Conservation (phyloP, 2,329 filamentous ascomycete species). For the Monilinia aucupariae region DNA sequence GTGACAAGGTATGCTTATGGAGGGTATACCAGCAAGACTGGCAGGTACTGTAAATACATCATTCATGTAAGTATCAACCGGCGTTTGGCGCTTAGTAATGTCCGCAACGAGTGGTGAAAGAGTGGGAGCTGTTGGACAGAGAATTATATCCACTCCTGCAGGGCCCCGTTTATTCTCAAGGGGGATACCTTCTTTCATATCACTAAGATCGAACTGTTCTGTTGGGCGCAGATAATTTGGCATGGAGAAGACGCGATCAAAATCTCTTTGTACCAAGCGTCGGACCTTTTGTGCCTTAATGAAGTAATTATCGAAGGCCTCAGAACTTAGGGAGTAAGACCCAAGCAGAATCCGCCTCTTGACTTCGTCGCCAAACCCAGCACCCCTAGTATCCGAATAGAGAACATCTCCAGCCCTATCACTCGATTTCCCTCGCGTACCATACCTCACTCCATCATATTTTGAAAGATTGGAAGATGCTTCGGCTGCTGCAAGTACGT, state of each 20-base stretch:
- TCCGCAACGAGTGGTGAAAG: slow-evolving; percentile 60
- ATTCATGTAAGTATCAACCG: slow-evolving; percentile 78
- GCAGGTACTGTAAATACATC: slow-evolving; percentile 96
- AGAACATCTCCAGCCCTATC: slow-evolving; percentile 58
- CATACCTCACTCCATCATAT: slow-evolving; percentile 95
- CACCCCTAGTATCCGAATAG: slow-evolving; percentile 69
- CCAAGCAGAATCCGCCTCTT: slow-evolving; percentile 82
- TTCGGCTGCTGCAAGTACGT: slow-evolving; percentile 90
- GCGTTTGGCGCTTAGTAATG: slow-evolving; percentile 45
- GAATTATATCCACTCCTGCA: slow-evolving; percentile 71
- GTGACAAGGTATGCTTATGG: slow-evolving; percentile 70
- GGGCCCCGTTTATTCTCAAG: slow-evolving; percentile 54
- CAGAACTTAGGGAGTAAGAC: slow-evolving; percentile 82
- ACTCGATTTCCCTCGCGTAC: slow-evolving; percentile 40
- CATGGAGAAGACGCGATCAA: slow-evolving; percentile 69
- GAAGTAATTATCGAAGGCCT: slow-evolving; percentile 94
- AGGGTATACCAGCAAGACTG: slow-evolving; percentile 84
- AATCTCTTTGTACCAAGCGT: slow-evolving; percentile 77
- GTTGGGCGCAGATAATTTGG: slow-evolving; percentile 60
- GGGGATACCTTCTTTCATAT: slow-evolving; percentile 49
- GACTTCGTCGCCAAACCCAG: slow-evolving; percentile 78
- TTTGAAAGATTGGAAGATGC: slow-evolving; percentile 94
- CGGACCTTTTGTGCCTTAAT: slow-evolving; percentile 87
- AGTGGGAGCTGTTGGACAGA: slow-evolving; percentile 82
- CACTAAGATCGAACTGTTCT: slow-evolving; percentile 52